A percentile compares a stretch with the other conserved stretches of the same genome.
phyloP scores from a whole-genome alignment of 2,329 filamentous ascomycete genomes.

The Cyanodermella asteris region DNA sequence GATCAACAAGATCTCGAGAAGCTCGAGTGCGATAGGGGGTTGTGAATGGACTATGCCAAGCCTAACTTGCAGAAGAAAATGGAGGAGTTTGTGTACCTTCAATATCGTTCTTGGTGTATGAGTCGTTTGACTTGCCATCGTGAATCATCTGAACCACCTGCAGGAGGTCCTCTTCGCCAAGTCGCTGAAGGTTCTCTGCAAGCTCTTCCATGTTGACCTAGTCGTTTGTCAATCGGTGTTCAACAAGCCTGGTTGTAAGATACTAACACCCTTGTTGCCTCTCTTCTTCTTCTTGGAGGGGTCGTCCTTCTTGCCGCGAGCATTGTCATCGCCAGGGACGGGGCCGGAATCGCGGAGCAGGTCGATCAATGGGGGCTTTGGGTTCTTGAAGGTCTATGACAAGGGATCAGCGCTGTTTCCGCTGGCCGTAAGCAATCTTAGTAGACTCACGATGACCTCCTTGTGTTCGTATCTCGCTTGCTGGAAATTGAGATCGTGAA shows the following conservation, averaged over 20 bases:
- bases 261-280: conserved; percentile 34
- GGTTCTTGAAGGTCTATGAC: conserved; percentile 62
- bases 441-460: conserved; percentile 42
- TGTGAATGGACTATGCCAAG: neutral
- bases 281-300: conserved; percentile 59
- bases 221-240: neutral
- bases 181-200: conserved; percentile 70
- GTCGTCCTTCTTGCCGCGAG: conserved; percentile 42
- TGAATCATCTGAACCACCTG: conserved; percentile 96
- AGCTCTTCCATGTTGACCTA: conserved; percentile 86
- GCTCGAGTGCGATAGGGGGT: neutral
- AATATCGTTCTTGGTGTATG: conserved; percentile 91
- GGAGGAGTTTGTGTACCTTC: conserved; percentile 53
- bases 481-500: conserved; percentile 84
- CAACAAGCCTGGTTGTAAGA: neutral
- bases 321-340: conserved; percentile 51
- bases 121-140: conserved; percentile 84
- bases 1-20: too few species aligned
- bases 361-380: conserved; percentile 63
- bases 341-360: conserved; percentile 65
- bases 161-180: conserved; percentile 79
- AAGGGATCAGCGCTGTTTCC: neutral
- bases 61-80: conserved; percentile 1
- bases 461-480: conserved; percentile 60
- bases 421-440: neutral